A percentile compares a stretch with the other conserved stretches of the same genome.
Evolutionary conservation across 2,329 filamentous ascomycete species (phyloP).

Genomic region (Fusarium redolens): DNA sequence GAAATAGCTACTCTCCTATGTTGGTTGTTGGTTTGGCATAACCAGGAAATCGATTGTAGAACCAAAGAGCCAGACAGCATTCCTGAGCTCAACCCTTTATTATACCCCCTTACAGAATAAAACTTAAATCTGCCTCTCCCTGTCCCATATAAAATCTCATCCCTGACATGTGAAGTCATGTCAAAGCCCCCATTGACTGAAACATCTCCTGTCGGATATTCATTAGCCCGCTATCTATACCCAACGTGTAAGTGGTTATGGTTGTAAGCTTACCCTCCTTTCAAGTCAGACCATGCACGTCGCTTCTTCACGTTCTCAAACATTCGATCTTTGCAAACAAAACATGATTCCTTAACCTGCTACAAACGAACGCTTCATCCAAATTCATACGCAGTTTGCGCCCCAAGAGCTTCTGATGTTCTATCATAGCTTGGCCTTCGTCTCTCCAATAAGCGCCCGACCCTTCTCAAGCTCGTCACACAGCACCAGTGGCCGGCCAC

Average conservation of each 20-base stretch:
- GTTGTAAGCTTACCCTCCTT: constrained; percentile 12
- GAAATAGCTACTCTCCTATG: neutral
- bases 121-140: neutral
- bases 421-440: constrained; percentile 43
- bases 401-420: constrained; percentile 25
- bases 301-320: neutral
- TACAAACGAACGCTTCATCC: constrained; percentile 27
- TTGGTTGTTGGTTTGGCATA: neutral
- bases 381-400: constrained; percentile 1
- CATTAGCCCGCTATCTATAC: constrained; percentile 30
- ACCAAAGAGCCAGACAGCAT: neutral
- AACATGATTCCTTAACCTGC: constrained; percentile 13
- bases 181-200: constrained; percentile 12
- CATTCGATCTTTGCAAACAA: neutral
- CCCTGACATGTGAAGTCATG: neutral
- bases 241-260: constrained; percentile 1
- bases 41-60: neutral
- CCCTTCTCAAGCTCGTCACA: constrained; percentile 55
- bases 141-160: constrained; percentile 3
- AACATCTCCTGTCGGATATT: constrained; percentile 17
- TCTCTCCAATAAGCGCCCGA: constrained; percentile 26
- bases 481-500: constrained; percentile 59
- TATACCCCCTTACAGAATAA: neutral
- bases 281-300: constrained; percentile 7
- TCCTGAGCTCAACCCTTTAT: neutral